phyloP scores from a whole-genome alignment of 176 grass and related monocot genomes.

The Oryza glumipatula region DNA sequence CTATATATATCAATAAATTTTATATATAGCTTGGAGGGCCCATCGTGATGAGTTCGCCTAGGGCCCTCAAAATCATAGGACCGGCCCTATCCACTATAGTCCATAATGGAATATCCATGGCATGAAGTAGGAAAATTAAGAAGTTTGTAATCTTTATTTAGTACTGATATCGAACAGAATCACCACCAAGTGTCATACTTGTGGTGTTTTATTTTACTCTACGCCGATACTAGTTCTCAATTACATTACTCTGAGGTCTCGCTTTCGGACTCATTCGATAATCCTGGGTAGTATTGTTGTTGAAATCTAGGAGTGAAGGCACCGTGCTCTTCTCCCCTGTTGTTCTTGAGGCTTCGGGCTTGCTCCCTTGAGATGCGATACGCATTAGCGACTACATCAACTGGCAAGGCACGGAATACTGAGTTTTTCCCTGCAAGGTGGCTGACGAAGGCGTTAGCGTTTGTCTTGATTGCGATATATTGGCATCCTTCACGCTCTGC shows the following conservation, averaged over 20 bases:
- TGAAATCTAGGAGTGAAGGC: constrained; percentile 20
- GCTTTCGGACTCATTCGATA: background rate
- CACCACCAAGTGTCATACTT: background rate
- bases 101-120: background rate
- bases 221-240: background rate
- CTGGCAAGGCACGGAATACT: background rate
- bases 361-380: background rate
- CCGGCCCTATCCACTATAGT: background rate
- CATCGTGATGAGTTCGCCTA: no score
- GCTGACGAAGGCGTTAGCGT: background rate
- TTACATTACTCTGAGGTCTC: background rate
- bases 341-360: constrained; percentile 32
- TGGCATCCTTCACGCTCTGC: background rate
- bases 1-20: no score
- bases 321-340: constrained; percentile 30
- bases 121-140: background rate
- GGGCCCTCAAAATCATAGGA: no score
- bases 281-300: background rate
- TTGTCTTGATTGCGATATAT: background rate
- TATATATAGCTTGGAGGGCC: no score
- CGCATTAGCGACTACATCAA: background rate
- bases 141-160: background rate
- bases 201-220: background rate
- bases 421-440: background rate
- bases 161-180: background rate